Base-by-base conservation (phyloP, 371 early-diverging fungal genomes). In the Mucor saturninus region DNA sequence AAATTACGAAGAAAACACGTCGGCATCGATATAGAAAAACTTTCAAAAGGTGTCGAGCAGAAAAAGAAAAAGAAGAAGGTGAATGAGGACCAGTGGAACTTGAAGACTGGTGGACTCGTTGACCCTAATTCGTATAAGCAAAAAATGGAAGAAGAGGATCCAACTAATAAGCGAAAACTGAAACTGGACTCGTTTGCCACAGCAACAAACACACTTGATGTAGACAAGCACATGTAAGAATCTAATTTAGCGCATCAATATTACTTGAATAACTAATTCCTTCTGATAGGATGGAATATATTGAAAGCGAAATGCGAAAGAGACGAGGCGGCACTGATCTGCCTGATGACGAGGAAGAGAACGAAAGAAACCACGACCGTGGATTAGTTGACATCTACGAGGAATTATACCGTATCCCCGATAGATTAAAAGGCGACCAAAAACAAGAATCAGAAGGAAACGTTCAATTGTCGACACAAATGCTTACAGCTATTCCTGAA, bases 401-500 rank as follows among this genome's bases (percentile, higher is more conserved):
- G 54, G 89, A 89, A 52, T 73, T 89, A 26, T 92, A 86, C 72
- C 80, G 83, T 6, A 75, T 93, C 35, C 92, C 93, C 0, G 89
- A 90, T 35, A 88, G 92, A 57, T 64, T 93, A 40, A 80, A 86
- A 73, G 89, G 90, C 39, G 61, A 32, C 11, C 48, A 51, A 21
- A 31, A 58, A 31, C 86, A 86, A 62, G 85, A 91, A 29, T 75
- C 79, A 15, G 96, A 97, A 68, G 95, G 95, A 26, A 95, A 90
- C 64, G 92, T 95, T 2, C 91, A 94, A 45, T 73, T 92, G 38
- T 94, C 95, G 3, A 83, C 95, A 8, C 84, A 91, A 39, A 95
- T 97, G 95, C 69, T 97, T 39, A 94, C 95, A 7, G 92, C 95
- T 8, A 94, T 97, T 56, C 97, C 95, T 4, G 96, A 96, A 73